A percentile compares a stretch with the other conserved stretches of the same genome.
phyloP scores from a whole-genome alignment of 192 early-diverging fungal species.

The Backusella macrospora region DNA sequence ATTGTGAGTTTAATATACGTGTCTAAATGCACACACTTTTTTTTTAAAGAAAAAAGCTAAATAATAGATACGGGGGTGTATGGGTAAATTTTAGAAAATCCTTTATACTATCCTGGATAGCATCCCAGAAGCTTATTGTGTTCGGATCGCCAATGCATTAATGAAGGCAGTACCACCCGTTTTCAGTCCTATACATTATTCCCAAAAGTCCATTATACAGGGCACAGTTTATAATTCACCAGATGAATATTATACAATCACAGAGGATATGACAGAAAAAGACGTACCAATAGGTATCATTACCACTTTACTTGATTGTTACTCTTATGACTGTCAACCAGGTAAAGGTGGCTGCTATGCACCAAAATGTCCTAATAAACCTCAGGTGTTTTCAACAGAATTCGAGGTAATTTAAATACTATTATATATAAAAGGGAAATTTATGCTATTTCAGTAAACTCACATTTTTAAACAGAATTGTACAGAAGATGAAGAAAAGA shows the following conservation, averaged over 20 bases:
- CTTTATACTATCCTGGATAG: slow-evolving; percentile 9
- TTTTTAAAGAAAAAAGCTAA: neutral
- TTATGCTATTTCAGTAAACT: neutral
- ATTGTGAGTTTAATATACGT: slow-evolving; percentile 16
- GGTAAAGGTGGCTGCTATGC: slow-evolving; percentile 33
- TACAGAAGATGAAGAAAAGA: slow-evolving; percentile 6
- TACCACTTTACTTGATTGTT: slow-evolving; percentile 85
- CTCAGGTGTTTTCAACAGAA: neutral
- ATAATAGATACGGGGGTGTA: no score
- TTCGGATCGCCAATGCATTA: slow-evolving; percentile 26
- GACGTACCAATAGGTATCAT: slow-evolving; percentile 81
- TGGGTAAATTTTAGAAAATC: neutral
- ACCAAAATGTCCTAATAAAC: slow-evolving; percentile 33
- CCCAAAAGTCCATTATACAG: slow-evolving; percentile 31
- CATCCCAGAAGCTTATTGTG: slow-evolving; percentile 26
- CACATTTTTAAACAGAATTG: neutral
- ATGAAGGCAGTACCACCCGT: slow-evolving; percentile 24
- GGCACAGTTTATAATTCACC: slow-evolving; percentile 32
- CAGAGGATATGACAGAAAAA: slow-evolving; percentile 36
- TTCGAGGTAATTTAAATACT: neutral
- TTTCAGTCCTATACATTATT: slow-evolving; percentile 33
- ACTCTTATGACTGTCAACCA: slow-evolving; percentile 39
- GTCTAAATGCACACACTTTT: neutral
- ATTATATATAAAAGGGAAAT: neutral
- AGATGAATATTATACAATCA: slow-evolving; percentile 37